These are phyloP conservation scores for Chlamydomonas asymmetrica DNA, from an alignment of 139 green algal species.

Conservation along the genomic window DNA sequence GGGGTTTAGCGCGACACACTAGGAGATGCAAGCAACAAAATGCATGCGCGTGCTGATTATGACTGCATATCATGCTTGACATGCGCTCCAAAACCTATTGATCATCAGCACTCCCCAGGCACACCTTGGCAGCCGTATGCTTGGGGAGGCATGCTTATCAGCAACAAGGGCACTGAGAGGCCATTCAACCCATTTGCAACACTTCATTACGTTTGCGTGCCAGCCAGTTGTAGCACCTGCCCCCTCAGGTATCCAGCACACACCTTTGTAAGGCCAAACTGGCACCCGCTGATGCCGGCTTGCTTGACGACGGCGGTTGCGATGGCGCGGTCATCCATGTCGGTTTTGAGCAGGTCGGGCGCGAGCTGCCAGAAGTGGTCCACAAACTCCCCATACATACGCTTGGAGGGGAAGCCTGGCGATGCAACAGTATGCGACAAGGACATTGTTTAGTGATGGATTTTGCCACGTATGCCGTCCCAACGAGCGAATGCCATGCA, in stretches of 20 bases:
- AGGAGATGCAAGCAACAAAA: too few relatives aligned
- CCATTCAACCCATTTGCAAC: not conserved
- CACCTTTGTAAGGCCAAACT: conserved; percentile 87
- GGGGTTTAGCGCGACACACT: too few relatives aligned
- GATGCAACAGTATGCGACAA: too few relatives aligned
- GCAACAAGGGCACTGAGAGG: not conserved
- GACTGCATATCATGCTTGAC: too few relatives aligned
- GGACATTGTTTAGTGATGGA: too few relatives aligned
- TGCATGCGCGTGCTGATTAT: too few relatives aligned
- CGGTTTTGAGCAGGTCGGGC: conserved; percentile 54
- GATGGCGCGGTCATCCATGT: conserved; percentile 60
- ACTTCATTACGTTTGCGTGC: not conserved
- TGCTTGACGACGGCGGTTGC: conserved; percentile 40
- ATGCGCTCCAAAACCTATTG: too few relatives aligned
- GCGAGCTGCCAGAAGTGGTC: conserved; percentile 92
- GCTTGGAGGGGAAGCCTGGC: conserved; percentile 90
- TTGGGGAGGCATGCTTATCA: not conserved
- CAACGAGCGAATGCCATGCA: too few relatives aligned
- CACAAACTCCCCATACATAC: conserved; percentile 88
- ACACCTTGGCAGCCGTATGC: not conserved
- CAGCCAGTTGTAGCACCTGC: too few relatives aligned
- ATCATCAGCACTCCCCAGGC: too few relatives aligned
- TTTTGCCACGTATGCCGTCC: too few relatives aligned
- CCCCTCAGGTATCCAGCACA: too few relatives aligned
- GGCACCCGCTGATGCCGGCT: conserved; percentile 56